Conservation (phyloP, 352 stramenopile species). For the Pythium monospermum region DNA sequence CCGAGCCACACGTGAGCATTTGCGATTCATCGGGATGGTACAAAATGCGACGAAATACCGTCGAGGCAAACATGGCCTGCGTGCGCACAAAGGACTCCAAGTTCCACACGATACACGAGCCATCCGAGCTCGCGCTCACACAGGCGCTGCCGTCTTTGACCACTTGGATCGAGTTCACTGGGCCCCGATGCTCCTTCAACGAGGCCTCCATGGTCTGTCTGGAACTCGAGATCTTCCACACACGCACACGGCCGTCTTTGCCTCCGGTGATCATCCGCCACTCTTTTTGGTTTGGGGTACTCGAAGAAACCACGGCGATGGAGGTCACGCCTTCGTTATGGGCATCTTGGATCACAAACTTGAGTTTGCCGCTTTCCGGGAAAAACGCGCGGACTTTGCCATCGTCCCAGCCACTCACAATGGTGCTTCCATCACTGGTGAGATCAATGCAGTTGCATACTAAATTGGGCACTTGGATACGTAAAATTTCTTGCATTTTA, state of each 20-base stretch:
- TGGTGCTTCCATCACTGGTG: constrained; percentile 80
- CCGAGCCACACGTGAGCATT: constrained; percentile 93
- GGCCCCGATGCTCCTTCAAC: constrained; percentile 93
- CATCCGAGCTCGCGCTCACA: constrained; percentile 74
- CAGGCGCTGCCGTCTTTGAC: constrained; percentile 66
- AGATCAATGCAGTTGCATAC: constrained; percentile 94
- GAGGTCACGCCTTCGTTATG: constrained; percentile 94
- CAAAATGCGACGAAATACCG: constrained; percentile 90
- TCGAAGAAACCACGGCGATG: constrained; percentile 85
- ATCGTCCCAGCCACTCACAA: constrained; percentile 95
- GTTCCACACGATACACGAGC: constrained; percentile 97
- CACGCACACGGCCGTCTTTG: constrained; percentile 90
- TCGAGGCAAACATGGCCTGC: constrained; percentile 95
- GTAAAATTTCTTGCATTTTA: constrained; percentile 91
- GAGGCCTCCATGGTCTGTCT: constrained; percentile 94
- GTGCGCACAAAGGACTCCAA: constrained; percentile 89
- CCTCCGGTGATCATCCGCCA: constrained; percentile 94
- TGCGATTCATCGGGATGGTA: constrained; percentile 97
- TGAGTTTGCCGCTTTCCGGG: constrained; percentile 93
- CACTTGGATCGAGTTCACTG: constrained; percentile 90
- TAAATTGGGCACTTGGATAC: constrained; percentile 96
- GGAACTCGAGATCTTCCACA: constrained; percentile 91
- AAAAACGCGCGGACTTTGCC: constrained; percentile 97
- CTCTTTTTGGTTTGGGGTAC: constrained; percentile 35
- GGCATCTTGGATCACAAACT: constrained; percentile 96